phyloP scores from a whole-genome alignment of 305 asterid species.

The Striga hermonthica region DNA sequence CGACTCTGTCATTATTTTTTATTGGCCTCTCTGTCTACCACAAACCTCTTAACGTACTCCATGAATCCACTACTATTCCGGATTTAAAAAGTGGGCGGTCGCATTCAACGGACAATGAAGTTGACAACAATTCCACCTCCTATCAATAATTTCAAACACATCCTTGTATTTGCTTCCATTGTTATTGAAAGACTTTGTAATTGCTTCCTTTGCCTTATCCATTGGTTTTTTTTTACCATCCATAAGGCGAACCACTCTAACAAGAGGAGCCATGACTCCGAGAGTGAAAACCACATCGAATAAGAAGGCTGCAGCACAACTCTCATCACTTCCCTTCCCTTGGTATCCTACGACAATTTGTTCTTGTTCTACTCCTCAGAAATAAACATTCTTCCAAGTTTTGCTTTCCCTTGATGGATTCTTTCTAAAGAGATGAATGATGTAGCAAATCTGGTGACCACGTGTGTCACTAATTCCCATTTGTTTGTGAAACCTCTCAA shows the following conservation, averaged over 20 bases:
- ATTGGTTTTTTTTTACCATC: too few relatives aligned
- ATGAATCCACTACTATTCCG: not conserved
- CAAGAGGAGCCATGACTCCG: too few relatives aligned
- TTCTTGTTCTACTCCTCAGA: not conserved
- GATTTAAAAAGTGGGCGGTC: not conserved
- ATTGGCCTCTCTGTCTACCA: not conserved
- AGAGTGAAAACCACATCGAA: too few relatives aligned
- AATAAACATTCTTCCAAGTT: not conserved
- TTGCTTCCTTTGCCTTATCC: not conserved
- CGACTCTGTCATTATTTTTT: too few relatives aligned
- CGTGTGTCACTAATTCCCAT: not conserved
- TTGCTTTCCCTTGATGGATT: not conserved
- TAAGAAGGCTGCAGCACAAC: not conserved
- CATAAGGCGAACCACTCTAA: too few relatives aligned
- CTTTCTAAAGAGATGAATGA: slow-evolving; percentile 6
- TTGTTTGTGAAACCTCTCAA: not conserved
- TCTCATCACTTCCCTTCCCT: not conserved
- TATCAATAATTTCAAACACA: not conserved
- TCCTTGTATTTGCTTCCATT: not conserved
- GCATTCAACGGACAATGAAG: not conserved
- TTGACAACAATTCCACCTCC: not conserved
- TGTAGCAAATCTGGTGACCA: not conserved
- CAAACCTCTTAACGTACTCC: not conserved
- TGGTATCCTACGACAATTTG: not conserved
- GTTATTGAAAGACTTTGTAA: too few relatives aligned